Percentiles rank a stretch among this genome's conserved stretches.
Conservation (phyloP, 495 filamentous ascomycete species). For the Penicillium samsonianum region DNA sequence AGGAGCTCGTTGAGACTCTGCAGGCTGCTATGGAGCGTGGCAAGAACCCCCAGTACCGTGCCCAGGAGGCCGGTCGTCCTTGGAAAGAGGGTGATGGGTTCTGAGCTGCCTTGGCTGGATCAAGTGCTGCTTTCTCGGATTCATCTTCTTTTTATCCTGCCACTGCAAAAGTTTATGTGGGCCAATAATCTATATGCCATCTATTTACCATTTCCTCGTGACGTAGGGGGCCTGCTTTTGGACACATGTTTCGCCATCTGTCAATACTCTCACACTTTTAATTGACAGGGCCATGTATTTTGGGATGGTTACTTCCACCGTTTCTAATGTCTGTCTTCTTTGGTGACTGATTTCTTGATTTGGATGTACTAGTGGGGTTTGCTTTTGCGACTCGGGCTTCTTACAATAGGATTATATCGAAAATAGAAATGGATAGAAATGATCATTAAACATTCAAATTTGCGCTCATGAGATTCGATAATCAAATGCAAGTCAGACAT, state of each 20-base stretch:
- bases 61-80: slow-evolving; percentile 51
- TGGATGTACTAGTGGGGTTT: background rate
- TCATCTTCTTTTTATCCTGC: background rate
- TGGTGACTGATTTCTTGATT: background rate
- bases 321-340: background rate
- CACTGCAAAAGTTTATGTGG: background rate
- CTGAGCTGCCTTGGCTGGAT: slow-evolving; percentile 18
- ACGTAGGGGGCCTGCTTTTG: background rate
- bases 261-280: background rate
- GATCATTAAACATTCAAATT: background rate
- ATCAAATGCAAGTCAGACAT: background rate
- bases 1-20: slow-evolving; percentile 37
- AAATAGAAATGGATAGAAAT: background rate
- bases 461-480: too few relatives aligned
- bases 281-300: background rate
- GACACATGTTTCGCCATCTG: background rate
- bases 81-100: slow-evolving; percentile 59
- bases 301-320: background rate
- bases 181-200: slow-evolving; percentile 6
- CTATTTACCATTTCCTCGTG: slow-evolving; percentile 1
- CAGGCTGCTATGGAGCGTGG: slow-evolving; percentile 52
- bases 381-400: background rate
- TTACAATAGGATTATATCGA: background rate
- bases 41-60: slow-evolving; percentile 51
- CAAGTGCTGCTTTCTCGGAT: background rate